These are phyloP conservation scores for Stagonosporopsis cucurbitacearum DNA, from an alignment of 2,329 filamentous ascomycete genomes.

Conservation along the genomic window DNA sequence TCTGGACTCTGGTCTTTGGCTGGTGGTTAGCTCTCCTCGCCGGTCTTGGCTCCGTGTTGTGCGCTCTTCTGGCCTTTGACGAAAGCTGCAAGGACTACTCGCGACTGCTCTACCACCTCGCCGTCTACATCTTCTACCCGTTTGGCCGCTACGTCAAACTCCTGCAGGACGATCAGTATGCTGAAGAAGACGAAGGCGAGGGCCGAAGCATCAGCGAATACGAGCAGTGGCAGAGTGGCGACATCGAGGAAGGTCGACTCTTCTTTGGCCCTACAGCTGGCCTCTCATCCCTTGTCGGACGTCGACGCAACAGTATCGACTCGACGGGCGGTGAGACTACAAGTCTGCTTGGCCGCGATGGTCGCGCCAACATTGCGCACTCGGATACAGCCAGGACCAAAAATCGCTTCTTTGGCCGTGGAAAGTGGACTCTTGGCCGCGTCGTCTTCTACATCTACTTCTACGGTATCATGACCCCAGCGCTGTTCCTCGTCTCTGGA, in stretches of 20 bases:
- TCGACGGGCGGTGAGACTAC: constrained; percentile 88
- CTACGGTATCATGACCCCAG: constrained; percentile 87
- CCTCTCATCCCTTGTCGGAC: constrained; percentile 78
- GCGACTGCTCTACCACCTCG: constrained; percentile 80
- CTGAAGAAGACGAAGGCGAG: constrained; percentile 93
- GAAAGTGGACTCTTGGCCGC: constrained; percentile 92
- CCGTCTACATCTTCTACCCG: constrained; percentile 89
- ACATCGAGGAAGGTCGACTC: constrained; percentile 91
- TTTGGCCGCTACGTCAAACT: constrained; percentile 96
- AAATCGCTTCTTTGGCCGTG: constrained; percentile 88
- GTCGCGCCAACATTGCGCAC: constrained; percentile 55
- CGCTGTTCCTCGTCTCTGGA: constrained; percentile 81
- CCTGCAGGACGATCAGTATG: constrained; percentile 90
- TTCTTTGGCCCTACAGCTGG: constrained; percentile 87
- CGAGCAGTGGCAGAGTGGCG: constrained; percentile 97
- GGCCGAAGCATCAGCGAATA: constrained; percentile 98
- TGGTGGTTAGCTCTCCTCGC: constrained; percentile 92
- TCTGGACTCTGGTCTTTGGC: constrained; percentile 91
- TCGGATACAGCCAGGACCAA: constrained; percentile 63
- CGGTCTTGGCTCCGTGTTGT: constrained; percentile 75
- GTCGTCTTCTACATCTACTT: constrained; percentile 97
- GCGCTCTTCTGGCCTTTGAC: constrained; percentile 79
- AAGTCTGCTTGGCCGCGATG: constrained; percentile 76
- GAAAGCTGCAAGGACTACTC: constrained; percentile 86
- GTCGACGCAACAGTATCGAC: constrained; percentile 86